Conservation (phyloP, 352 stramenopile species). For the Globisporangium megalacanthum region DNA sequence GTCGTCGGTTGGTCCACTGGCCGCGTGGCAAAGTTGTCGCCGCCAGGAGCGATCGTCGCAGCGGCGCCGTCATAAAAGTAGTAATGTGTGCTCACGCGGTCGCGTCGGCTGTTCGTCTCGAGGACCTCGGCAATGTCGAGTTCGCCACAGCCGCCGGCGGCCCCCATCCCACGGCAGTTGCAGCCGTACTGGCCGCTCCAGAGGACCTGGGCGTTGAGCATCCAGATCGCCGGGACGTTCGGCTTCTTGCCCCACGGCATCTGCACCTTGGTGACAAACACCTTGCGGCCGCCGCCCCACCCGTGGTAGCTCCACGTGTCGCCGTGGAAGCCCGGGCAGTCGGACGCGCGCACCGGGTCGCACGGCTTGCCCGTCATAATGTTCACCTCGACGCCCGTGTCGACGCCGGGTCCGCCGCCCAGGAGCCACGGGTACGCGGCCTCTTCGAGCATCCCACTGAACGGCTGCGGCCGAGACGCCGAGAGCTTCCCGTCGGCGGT, state of each 20-base stretch:
- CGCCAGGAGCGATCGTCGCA: slow-evolving; percentile 16
- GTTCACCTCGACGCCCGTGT: slow-evolving; percentile 59
- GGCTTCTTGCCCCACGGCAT: slow-evolving; percentile 30
- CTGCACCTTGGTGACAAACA: slow-evolving; percentile 60
- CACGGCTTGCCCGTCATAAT: slow-evolving; percentile 52
- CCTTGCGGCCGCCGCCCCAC: slow-evolving; percentile 55
- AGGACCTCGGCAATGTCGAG: slow-evolving; percentile 25
- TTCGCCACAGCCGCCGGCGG: slow-evolving; percentile 19
- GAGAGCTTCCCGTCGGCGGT: slow-evolving; percentile 30
- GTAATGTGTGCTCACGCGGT: slow-evolving; percentile 18
- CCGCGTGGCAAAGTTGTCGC: slow-evolving; percentile 29
- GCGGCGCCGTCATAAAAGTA: slow-evolving; percentile 22
- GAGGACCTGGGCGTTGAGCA: slow-evolving; percentile 40
- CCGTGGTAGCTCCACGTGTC: slow-evolving; percentile 45
- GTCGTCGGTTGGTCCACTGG: slow-evolving; percentile 25
- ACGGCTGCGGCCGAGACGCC: slow-evolving; percentile 23
- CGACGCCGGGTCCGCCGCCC: slow-evolving; percentile 35
- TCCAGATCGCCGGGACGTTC: slow-evolving; percentile 51
- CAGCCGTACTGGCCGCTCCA: slow-evolving; percentile 15
- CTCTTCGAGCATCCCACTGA: slow-evolving; percentile 37
- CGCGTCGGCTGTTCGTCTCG: slow-evolving; percentile 9
- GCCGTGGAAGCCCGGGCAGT: slow-evolving; percentile 30
- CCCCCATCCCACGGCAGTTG: slow-evolving; percentile 21
- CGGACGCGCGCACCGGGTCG: background rate
- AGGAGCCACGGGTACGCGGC: slow-evolving; percentile 25